Evolutionary conservation across 1,139 yeast genomes (phyloP), one percentile per base, ranked within the genome.

Genomic region (Lodderomyces oxycetoniae): DNA sequence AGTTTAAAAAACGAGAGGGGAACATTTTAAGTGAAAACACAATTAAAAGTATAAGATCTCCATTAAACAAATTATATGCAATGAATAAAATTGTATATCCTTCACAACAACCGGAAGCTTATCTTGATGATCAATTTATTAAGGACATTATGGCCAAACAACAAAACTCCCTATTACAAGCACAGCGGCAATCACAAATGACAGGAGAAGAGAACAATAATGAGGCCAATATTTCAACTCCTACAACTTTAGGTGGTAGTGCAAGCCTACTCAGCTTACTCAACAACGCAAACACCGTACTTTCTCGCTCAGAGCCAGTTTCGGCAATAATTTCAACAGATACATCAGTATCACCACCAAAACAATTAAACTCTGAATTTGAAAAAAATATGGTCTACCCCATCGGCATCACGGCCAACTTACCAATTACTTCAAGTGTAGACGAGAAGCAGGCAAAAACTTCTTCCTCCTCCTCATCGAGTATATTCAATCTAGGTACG

Each of bases 81-180:
- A 40, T 40, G 42, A 42, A 40, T 25, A 34, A 32, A 30, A 34
- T 42, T 29, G 41, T 38, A 10, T 42, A 42, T 33, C 30, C 37
- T 2, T 19, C 29, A 14, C 29, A 29, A 25, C 45, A 40, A 28
- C 38, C 39, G 22, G 23, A 29, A 11, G 36, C 29, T 20, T 7
- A 26, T 13, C 27, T 40, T 28, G 45, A 36, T 6, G 43, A 40
- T 16, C 32, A 30, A 9, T 34, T 42, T 17, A 33, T 40, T 5
- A 32, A 35, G 19, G 38, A 38, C 10, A 32, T 38, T 5, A 33
- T 41, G 34, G 23, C 31, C 7, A 31, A 6, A 10, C 26, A 24
- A 24, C 6, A 24, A 7, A 10, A 7, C 14, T n/a, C 10, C 10
- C 23, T n/a, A n/a, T n/a, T n/a, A n/a, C n/a, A n/a, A n/a, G n/a